phyloP scores from a whole-genome alignment of 148 eudicot genomes.

The Talinum fruticosum region DNA sequence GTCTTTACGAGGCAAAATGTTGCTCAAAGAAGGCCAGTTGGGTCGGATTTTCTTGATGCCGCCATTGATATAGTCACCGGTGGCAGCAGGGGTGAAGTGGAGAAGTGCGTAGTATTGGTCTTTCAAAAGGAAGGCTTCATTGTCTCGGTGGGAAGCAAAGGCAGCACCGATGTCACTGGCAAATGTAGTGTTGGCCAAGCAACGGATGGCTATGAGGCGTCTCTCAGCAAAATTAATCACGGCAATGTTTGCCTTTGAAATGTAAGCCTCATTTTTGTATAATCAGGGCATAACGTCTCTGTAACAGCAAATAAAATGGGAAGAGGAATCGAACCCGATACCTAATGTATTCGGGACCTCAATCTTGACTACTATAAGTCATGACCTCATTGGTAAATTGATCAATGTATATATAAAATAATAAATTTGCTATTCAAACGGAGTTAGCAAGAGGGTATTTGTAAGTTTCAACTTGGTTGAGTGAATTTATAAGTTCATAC shows the following conservation, averaged over 20 bases:
- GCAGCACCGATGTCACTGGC: not conserved
- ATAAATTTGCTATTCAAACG: too few relatives aligned
- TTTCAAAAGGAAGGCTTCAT: not conserved
- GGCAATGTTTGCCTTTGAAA: not conserved
- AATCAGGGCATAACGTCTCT: too few relatives aligned
- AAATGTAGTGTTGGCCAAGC: not conserved
- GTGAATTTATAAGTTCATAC: too few relatives aligned
- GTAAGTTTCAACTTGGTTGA: too few relatives aligned
- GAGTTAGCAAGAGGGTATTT: too few relatives aligned
- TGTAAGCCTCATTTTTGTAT: not conserved
- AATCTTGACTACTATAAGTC: too few relatives aligned
- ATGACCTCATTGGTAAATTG: too few relatives aligned
- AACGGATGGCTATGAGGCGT: not conserved
- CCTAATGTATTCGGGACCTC: too few relatives aligned
- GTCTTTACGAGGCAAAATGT: not conserved
- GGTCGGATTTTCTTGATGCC: not conserved
- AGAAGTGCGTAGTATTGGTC: not conserved
- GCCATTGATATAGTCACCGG: not conserved
- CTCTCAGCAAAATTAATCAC: not conserved
- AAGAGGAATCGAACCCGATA: too few relatives aligned
- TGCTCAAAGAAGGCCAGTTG: not conserved
- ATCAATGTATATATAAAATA: too few relatives aligned
- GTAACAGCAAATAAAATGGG: too few relatives aligned
- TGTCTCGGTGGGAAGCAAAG: not conserved
- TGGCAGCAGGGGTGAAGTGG: not conserved